These are phyloP conservation scores for Vicia sativa DNA, from an alignment of 306 rosid species.

Conservation along the genomic window DNA sequence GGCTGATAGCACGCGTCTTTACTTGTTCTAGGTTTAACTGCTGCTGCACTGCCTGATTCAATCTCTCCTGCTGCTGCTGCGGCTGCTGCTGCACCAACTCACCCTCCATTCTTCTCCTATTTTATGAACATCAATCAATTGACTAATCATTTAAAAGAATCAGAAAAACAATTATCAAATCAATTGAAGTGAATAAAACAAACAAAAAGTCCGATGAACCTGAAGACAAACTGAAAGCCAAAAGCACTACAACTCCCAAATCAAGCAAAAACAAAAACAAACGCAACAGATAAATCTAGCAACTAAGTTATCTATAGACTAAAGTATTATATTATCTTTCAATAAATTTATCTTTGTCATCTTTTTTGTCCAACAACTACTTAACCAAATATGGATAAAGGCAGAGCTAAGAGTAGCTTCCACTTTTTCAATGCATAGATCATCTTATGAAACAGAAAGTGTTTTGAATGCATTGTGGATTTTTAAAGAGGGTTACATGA, in stretches of 20 bases:
- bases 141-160: neutral
- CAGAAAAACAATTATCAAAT: slow-evolving; percentile 7
- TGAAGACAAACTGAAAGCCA: slow-evolving; percentile 32
- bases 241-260: slow-evolving; percentile 49
- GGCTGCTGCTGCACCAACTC: slow-evolving; percentile 38
- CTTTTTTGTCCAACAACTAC: neutral
- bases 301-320: neutral
- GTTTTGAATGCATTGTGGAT: neutral
- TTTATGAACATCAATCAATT: neutral
- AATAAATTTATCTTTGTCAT: neutral
- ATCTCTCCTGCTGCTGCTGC: slow-evolving; percentile 52
- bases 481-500: neutral
- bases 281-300: neutral
- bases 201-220: slow-evolving; percentile 38
- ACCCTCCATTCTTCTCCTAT: slow-evolving; percentile 50
- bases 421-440: neutral
- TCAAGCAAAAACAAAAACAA: neutral
- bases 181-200: neutral
- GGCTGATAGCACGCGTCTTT: slow-evolving; percentile 77
- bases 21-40: slow-evolving; percentile 82
- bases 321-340: neutral
- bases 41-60: slow-evolving; percentile 80
- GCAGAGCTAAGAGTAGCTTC: neutral
- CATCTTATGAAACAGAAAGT: neutral
- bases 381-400: neutral